Evolutionary conservation across 2,329 filamentous ascomycete species (phyloP).

Genomic region (Clarireedia homoeocarpa): DNA sequence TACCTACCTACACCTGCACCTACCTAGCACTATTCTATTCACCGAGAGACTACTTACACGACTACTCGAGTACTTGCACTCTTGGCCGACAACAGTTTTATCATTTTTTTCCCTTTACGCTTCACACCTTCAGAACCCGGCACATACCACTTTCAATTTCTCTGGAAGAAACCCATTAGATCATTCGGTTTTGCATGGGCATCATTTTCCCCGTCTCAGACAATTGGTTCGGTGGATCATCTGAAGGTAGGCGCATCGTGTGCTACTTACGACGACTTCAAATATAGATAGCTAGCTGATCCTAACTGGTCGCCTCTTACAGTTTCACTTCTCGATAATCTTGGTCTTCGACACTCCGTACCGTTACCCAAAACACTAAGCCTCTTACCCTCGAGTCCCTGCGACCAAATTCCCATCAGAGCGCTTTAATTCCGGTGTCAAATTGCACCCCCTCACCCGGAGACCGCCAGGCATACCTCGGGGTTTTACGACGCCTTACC

Average conservation of each 20-base stretch:
- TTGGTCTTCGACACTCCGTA: constrained; percentile 6
- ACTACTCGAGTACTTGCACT: not conserved
- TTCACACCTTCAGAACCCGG: not conserved
- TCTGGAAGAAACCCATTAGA: not conserved
- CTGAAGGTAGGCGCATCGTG: constrained; percentile 3
- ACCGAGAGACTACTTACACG: no score
- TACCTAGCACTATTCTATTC: no score
- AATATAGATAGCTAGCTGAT: constrained; percentile 19
- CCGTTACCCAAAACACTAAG: not conserved
- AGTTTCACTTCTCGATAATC: constrained; percentile 14
- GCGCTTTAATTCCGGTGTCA: not conserved
- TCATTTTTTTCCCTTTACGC: not conserved
- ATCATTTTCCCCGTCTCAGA: not conserved
- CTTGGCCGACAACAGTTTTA: not conserved
- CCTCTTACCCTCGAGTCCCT: not conserved
- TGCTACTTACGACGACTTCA: not conserved
- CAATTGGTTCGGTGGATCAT: not conserved
- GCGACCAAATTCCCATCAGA: not conserved
- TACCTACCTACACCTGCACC: no score
- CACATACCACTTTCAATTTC: not conserved
- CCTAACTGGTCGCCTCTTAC: constrained; percentile 19
- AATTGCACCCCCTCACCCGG: constrained; percentile 3
- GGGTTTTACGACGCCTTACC: constrained; percentile 1
- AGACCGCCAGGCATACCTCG: not conserved
- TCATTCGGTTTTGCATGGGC: not conserved